Evolutionary conservation across 1,139 yeast species (phyloP).

Genomic region (Pichia sp.): DNA sequence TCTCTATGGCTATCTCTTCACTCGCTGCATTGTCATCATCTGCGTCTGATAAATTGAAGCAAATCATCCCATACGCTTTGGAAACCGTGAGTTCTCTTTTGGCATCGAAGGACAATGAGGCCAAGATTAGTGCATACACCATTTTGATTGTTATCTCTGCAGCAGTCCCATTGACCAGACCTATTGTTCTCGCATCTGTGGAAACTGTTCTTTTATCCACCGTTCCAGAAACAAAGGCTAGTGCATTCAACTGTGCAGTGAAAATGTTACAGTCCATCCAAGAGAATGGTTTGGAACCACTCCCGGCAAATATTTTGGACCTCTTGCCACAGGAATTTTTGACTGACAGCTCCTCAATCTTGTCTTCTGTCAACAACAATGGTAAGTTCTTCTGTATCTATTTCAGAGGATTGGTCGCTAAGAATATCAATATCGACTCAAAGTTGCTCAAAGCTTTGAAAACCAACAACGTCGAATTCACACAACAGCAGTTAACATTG

Average conservation of each 20-base stretch:
- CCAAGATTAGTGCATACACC: constrained; percentile 79
- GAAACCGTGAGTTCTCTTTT: constrained; percentile 51
- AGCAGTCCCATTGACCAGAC: constrained; percentile 58
- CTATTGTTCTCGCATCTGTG: constrained; percentile 61
- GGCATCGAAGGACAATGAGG: constrained; percentile 47
- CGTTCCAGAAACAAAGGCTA: constrained; percentile 13
- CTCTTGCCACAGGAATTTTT: constrained; percentile 19
- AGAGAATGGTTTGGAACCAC: constrained; percentile 23
- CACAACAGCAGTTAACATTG: constrained; percentile 25
- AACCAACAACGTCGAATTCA: constrained; percentile 13
- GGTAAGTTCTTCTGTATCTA: constrained; percentile 24
- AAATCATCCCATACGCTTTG: constrained; percentile 46
- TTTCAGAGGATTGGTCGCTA: constrained; percentile 21
- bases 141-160: constrained; percentile 70
- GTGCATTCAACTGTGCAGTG: constrained; percentile 29
- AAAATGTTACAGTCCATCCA: constrained; percentile 33
- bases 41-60: constrained; percentile 32
- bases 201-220: constrained; percentile 44
- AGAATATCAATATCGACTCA: constrained; percentile 17
- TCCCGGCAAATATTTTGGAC: constrained; percentile 23
- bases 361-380: constrained; percentile 16
- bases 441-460: constrained; percentile 8
- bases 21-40: constrained; percentile 40
- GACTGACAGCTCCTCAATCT: constrained; percentile 12
- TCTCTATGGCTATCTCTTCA: constrained; percentile 65